These are phyloP conservation scores for Kokia cookei DNA, from an alignment of 441 rosid genomes.

Conservation along the genomic window DNA sequence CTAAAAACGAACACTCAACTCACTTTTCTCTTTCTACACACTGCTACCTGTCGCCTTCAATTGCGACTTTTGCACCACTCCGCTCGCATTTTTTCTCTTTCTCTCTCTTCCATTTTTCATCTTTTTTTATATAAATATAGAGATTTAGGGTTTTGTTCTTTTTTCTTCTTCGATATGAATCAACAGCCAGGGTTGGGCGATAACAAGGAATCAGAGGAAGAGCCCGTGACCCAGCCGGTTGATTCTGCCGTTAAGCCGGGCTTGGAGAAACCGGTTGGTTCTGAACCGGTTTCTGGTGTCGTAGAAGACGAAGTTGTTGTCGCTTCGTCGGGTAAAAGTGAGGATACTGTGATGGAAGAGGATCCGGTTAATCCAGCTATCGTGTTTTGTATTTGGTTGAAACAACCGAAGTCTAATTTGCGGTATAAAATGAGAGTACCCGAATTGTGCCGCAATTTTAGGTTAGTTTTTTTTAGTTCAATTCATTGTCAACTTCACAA, in stretches of 20 bases:
- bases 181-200: slow-evolving; percentile 24
- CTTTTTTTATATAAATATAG: slow-evolving; percentile 14
- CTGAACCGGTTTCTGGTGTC: slow-evolving; percentile 1
- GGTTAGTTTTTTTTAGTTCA: slow-evolving; percentile 31
- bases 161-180: slow-evolving; percentile 33
- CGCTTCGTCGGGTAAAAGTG: slow-evolving; percentile 29
- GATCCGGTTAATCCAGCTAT: slow-evolving; percentile 77
- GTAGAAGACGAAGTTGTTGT: slow-evolving; percentile 29
- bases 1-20: slow-evolving; percentile 4
- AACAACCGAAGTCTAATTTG: slow-evolving; percentile 76
- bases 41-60: slow-evolving; percentile 93
- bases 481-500: neutral
- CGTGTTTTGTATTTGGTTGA: slow-evolving; percentile 80
- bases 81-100: slow-evolving; percentile 7
- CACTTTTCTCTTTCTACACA: slow-evolving; percentile 30
- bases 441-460: slow-evolving; percentile 82
- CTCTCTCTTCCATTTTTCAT: slow-evolving; percentile 20
- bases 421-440: slow-evolving; percentile 86
- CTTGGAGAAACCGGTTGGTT: slow-evolving; percentile 7
- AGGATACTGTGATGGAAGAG: slow-evolving; percentile 80
- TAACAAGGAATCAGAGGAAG: slow-evolving; percentile 36
- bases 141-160: slow-evolving; percentile 40
- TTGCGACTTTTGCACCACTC: slow-evolving; percentile 74
- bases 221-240: slow-evolving; percentile 17
- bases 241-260: slow-evolving; percentile 10